Conservation (phyloP, 176 grass and related monocot species). For the Saccharum officinarum region DNA sequence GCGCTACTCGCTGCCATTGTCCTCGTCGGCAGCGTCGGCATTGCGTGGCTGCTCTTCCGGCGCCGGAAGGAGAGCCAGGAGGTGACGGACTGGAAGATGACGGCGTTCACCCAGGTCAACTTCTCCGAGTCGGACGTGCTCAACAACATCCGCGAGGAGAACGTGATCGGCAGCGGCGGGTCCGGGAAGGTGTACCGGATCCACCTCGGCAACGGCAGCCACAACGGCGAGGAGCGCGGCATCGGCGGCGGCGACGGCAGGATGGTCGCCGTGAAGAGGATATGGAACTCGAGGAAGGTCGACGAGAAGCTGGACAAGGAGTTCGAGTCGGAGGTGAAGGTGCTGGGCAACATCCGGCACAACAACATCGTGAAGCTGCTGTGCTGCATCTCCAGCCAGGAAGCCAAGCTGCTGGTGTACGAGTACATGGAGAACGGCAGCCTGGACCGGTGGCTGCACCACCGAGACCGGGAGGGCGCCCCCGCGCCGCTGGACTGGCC, state of each 20-base stretch:
- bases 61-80: slow-evolving; percentile 38
- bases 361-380: slow-evolving; percentile 86
- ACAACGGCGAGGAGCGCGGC: slow-evolving; percentile 12
- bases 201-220: neutral
- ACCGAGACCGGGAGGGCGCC: slow-evolving; percentile 25
- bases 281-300: slow-evolving; percentile 45
- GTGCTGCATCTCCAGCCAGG: slow-evolving; percentile 65
- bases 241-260: neutral
- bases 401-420: slow-evolving; percentile 70
- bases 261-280: slow-evolving; percentile 76
- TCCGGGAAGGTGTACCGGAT: slow-evolving; percentile 73
- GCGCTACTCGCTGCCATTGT: slow-evolving; percentile 30
- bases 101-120: slow-evolving; percentile 47
- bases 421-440: slow-evolving; percentile 90
- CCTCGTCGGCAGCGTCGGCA: slow-evolving; percentile 42
- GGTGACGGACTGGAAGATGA: slow-evolving; percentile 67
- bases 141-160: slow-evolving; percentile 51
- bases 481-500: slow-evolving; percentile 65
- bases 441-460: slow-evolving; percentile 76
- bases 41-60: slow-evolving; percentile 41
- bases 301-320: slow-evolving; percentile 55
- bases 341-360: slow-evolving; percentile 75
- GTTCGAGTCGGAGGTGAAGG: slow-evolving; percentile 77
- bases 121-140: slow-evolving; percentile 64
- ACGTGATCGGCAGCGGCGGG: slow-evolving; percentile 68